A percentile compares a stretch with the other conserved stretches of the same genome.
Evolutionary conservation across 2,329 filamentous ascomycete genomes (phyloP).

Genomic region (Clarireedia homoeocarpa): DNA sequence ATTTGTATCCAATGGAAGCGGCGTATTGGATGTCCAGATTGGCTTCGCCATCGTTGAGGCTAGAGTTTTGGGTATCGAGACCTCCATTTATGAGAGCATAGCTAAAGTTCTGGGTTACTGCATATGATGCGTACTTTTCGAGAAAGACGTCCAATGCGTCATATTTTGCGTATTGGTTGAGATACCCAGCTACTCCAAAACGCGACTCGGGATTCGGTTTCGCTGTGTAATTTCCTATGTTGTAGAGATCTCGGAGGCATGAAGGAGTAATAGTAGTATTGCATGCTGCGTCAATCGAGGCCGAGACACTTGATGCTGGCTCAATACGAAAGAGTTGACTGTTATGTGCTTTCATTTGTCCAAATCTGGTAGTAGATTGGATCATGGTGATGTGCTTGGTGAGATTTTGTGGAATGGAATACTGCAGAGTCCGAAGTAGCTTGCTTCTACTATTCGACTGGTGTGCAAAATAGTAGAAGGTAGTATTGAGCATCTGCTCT

Average conservation of each 20-base stretch:
- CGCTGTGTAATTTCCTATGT: conserved; percentile 42
- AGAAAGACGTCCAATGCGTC: conserved; percentile 18
- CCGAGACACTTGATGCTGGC: conserved; percentile 17
- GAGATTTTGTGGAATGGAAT: conserved; percentile 33
- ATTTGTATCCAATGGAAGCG: conserved; percentile 43
- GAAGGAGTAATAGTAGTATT: conserved; percentile 28
- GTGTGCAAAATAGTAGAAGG: conserved; percentile 31
- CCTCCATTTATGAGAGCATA: conserved; percentile 24
- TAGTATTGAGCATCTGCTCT: conserved; percentile 25
- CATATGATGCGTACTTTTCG: conserved; percentile 16
- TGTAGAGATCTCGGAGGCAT: conserved; percentile 30
- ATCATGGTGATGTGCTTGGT: conserved; percentile 33
- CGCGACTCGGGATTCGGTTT: conserved; percentile 39
- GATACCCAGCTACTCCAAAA: conserved; percentile 51
- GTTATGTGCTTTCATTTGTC: conserved; percentile 25
- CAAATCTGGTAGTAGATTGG: conserved; percentile 42
- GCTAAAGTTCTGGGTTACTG: conserved; percentile 22
- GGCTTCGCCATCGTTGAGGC: conserved; percentile 31
- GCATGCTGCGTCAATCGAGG: conserved; percentile 20
- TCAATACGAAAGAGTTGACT: conserved; percentile 22
- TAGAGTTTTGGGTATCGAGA: conserved; percentile 32
- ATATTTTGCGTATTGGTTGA: conserved; percentile 24
- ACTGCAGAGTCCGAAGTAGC: conserved; percentile 41
- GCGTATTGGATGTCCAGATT: conserved; percentile 41
- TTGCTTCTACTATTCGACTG: conserved; percentile 35